These are phyloP conservation scores for Juglanconis oblonga DNA, from an alignment of 2,329 filamentous ascomycete genomes.

Conservation along the genomic window DNA sequence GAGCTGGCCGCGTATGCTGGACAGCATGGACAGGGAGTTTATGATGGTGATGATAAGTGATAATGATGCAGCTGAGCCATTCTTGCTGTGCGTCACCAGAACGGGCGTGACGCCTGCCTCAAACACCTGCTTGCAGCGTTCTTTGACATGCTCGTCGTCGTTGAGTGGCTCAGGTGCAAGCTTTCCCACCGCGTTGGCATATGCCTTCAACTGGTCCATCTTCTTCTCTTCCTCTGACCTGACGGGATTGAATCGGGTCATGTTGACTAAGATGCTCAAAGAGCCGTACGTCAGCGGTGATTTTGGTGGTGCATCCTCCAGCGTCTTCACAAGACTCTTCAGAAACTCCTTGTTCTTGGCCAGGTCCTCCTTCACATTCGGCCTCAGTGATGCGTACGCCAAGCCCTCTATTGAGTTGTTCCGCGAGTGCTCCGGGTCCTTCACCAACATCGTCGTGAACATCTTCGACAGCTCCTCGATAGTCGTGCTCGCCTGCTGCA, in stretches of 20 bases:
- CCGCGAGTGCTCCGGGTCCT: constrained; percentile 53
- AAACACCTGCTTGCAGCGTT: constrained; percentile 75
- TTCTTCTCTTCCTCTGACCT: constrained; percentile 89
- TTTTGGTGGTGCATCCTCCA: constrained; percentile 57
- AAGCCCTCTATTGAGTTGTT: constrained; percentile 83
- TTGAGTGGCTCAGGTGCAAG: constrained; percentile 65
- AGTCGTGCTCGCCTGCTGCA: constrained; percentile 55
- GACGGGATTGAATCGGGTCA: constrained; percentile 75
- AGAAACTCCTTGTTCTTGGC: constrained; percentile 67
- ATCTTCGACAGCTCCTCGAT: constrained; percentile 64
- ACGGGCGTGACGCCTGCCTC: constrained; percentile 75
- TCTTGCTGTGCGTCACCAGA: constrained; percentile 72
- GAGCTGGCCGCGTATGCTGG: constrained; percentile 71
- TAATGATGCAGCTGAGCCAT: constrained; percentile 67
- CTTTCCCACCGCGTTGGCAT: constrained; percentile 79
- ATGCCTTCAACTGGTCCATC: constrained; percentile 88
- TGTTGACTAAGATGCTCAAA: constrained; percentile 79
- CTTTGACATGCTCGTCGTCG: constrained; percentile 70
- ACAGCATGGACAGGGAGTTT: constrained; percentile 71
- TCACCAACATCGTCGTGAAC: constrained; percentile 65
- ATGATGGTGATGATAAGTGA: constrained; percentile 74
- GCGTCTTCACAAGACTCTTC: constrained; percentile 62
- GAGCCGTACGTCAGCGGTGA: constrained; percentile 79
- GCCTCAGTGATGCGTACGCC: constrained; percentile 85
- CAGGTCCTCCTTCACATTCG: constrained; percentile 80